These are phyloP conservation scores for Trebouxia sp. DNA, from an alignment of 139 green algal species.

Conservation along the genomic window DNA sequence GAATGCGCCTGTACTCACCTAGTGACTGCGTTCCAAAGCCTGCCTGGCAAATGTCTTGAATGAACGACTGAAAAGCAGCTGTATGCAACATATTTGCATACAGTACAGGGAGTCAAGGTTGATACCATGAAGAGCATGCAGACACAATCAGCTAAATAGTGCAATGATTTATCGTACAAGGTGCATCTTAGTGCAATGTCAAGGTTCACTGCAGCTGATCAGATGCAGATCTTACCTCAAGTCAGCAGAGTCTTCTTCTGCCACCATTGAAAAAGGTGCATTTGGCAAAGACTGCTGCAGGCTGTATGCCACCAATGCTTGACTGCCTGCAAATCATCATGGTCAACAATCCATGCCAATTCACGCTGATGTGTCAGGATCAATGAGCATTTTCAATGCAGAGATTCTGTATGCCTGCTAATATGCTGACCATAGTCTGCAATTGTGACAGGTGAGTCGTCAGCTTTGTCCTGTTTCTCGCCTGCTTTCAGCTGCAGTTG, in stretches of 20 bases:
- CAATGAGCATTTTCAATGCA: background rate
- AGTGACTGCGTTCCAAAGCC: no score
- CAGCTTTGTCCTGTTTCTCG: constrained; percentile 80
- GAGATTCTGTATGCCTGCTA: background rate
- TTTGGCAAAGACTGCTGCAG: constrained; percentile 60
- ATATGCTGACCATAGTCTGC: constrained; percentile 83
- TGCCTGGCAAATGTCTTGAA: no score
- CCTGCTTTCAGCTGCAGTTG: constrained; percentile 62
- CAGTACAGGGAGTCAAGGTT: no score
- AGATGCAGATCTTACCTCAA: constrained; percentile 59
- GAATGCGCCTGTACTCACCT: no score
- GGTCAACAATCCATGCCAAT: background rate
- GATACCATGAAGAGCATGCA: no score
- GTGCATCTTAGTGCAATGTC: no score
- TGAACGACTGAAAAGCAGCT: background rate
- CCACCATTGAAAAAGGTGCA: constrained; percentile 79
- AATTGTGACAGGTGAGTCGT: constrained; percentile 92
- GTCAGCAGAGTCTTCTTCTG: constrained; percentile 85
- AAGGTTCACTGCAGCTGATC: no score
- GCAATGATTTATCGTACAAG: no score
- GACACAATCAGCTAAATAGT: background rate
- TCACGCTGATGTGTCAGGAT: background rate
- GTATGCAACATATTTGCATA: background rate
- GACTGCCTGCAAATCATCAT: constrained; percentile 67
- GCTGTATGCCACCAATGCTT: constrained; percentile 88